phyloP scores from a whole-genome alignment of 805 yeast species.

The Metschnikowia similis region DNA sequence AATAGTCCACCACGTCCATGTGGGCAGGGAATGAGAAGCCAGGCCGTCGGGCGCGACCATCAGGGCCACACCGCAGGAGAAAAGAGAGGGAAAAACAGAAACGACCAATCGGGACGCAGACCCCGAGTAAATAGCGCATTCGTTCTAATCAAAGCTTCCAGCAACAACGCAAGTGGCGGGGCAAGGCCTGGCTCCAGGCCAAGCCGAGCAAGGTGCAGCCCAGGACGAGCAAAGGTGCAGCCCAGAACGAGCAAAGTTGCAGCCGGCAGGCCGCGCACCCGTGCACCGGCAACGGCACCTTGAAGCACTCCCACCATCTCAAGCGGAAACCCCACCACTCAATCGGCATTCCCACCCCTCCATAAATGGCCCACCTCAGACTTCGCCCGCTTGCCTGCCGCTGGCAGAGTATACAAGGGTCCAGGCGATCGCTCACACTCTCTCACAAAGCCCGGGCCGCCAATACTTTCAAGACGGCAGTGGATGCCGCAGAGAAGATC shows the following conservation, averaged over 20 bases:
- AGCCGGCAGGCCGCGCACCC: constrained; percentile 4
- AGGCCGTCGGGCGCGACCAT: no score
- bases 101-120: no score
- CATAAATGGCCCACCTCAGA: neutral
- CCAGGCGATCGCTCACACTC: neutral
- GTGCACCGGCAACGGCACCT: constrained; percentile 2
- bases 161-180: no score
- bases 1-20: neutral
- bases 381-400: constrained; percentile 1
- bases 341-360: neutral
- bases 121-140: no score
- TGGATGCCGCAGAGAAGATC: constrained; percentile 67
- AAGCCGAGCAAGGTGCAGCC: no score
- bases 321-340: neutral
- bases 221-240: no score
- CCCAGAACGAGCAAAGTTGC: neutral
- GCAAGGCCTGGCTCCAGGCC: no score
- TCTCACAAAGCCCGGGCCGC: neutral
- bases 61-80: no score
- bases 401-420: neutral
- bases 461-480: constrained; percentile 46
- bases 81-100: no score
- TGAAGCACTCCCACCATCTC: neutral
- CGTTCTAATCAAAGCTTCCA: no score
- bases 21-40: no score